Conservation (phyloP, 2,329 filamentous ascomycete genomes). For the Coniochaeta pulveracea region DNA sequence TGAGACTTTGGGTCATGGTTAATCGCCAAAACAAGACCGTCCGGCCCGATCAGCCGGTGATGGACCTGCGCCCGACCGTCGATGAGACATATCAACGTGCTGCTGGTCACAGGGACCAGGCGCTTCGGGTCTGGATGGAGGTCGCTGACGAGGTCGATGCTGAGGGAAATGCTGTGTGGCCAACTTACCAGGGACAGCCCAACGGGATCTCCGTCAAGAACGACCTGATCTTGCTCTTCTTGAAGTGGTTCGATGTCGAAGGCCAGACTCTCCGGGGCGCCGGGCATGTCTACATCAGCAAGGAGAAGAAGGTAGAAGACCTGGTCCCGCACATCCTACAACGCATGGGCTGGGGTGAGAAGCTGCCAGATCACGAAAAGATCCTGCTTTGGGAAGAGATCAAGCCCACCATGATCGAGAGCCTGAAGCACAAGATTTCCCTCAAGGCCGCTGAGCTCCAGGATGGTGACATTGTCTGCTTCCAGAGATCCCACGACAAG, state of each 20-base stretch:
- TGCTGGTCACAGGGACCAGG: slow-evolving; percentile 51
- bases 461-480: slow-evolving; percentile 93
- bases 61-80: slow-evolving; percentile 63
- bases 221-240: slow-evolving; percentile 68
- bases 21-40: slow-evolving; percentile 97
- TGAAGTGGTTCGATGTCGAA: slow-evolving; percentile 83
- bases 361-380: slow-evolving; percentile 51
- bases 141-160: slow-evolving; percentile 53
- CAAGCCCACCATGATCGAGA: slow-evolving; percentile 94
- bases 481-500: slow-evolving; percentile 55
- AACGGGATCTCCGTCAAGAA: slow-evolving; percentile 47
- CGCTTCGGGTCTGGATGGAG: slow-evolving; percentile 82
- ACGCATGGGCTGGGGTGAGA: slow-evolving; percentile 78
- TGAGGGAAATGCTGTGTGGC: slow-evolving; percentile 64
- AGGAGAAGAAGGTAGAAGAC: slow-evolving; percentile 79
- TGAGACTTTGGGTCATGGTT: slow-evolving; percentile 94
- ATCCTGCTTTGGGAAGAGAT: slow-evolving; percentile 87
- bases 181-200: slow-evolving; percentile 46
- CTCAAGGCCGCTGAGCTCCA: slow-evolving; percentile 88
- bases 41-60: slow-evolving; percentile 77
- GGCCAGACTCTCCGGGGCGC: slow-evolving; percentile 65
- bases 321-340: slow-evolving; percentile 66
- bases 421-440: slow-evolving; percentile 82
- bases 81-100: slow-evolving; percentile 53
- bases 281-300: slow-evolving; percentile 77